A percentile compares a stretch with the other conserved stretches of the same genome.
These are phyloP conservation scores for Neurospora africana DNA, from an alignment of 495 filamentous ascomycete species.

Conservation along the genomic window DNA sequence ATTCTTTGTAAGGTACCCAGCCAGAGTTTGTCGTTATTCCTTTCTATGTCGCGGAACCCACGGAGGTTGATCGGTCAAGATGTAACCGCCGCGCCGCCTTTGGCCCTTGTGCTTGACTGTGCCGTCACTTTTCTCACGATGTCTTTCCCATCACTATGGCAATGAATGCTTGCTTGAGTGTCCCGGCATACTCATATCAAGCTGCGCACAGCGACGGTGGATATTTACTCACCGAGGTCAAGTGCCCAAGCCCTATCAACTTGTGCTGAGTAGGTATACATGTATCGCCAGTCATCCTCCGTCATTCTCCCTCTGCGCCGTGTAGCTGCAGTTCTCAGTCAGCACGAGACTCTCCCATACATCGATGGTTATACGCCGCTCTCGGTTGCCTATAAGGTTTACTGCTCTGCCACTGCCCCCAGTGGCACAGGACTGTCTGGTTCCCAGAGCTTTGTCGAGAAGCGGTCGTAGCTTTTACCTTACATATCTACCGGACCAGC, in stretches of 20 bases:
- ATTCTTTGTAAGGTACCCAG: not conserved
- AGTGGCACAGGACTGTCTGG: not conserved
- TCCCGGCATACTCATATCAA: not conserved
- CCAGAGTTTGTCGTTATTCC: not conserved
- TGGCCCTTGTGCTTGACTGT: not conserved
- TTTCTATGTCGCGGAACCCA: not conserved
- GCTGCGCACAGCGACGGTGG: not conserved
- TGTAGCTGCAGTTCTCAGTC: not conserved
- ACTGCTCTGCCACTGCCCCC: not conserved
- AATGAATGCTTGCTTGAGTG: not conserved
- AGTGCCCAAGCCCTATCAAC: not conserved
- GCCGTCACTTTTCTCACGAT: not conserved
- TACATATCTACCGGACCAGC: not conserved
- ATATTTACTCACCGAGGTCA: not conserved
- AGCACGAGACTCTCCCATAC: not conserved
- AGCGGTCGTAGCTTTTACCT: not conserved
- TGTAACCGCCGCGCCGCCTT: not conserved
- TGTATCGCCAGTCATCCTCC: not conserved
- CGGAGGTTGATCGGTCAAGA: not conserved
- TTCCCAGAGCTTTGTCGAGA: not conserved
- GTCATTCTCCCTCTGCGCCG: not conserved
- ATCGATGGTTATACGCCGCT: not conserved
- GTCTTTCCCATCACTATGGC: not conserved
- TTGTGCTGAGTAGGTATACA: not conserved
- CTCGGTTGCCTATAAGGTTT: not conserved